These are phyloP conservation scores for Ceratocystis alfenasii DNA, from an alignment of 2,329 filamentous ascomycete species.

Conservation along the genomic window DNA sequence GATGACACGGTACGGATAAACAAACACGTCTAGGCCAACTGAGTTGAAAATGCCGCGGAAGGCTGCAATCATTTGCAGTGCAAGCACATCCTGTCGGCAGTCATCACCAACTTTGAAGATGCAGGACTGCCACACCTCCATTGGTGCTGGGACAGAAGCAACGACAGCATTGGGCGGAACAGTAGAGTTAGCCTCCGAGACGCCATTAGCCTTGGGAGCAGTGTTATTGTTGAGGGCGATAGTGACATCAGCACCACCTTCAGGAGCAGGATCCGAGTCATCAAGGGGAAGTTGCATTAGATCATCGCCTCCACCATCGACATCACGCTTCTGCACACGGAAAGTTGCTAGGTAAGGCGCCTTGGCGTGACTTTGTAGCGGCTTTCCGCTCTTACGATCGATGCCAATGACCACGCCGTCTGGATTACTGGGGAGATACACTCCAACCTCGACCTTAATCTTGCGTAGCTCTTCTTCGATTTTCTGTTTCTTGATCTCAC, in stretches of 20 bases:
- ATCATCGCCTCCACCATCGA: conserved; percentile 18
- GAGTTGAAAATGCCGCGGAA: conserved; percentile 95
- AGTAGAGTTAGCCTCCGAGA: conserved; percentile 24
- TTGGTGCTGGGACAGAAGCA: conserved; percentile 29
- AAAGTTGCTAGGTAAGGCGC: conserved; percentile 99
- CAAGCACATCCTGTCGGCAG: conserved; percentile 91
- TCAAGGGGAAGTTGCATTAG: conserved; percentile 37
- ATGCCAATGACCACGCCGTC: conserved; percentile 97
- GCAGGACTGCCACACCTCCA: conserved; percentile 97
- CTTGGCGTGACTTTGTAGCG: conserved; percentile 93
- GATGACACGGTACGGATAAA: conserved; percentile 93
- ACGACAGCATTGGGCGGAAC: conserved; percentile 2
- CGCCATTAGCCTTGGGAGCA: conserved; percentile 11
- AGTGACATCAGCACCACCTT: conserved; percentile 32
- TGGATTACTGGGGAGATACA: conserved; percentile 93
- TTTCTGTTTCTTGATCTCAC: conserved; percentile 97
- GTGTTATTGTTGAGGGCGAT: conserved; percentile 1
- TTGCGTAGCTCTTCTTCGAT: conserved; percentile 97
- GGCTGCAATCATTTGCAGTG: conserved; percentile 92
- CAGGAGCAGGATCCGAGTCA: conserved; percentile 37
- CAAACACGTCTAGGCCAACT: conserved; percentile 89
- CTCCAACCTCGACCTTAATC: conserved; percentile 92
- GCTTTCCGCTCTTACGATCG: conserved; percentile 94
- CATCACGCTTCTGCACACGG: conserved; percentile 69
- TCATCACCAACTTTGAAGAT: conserved; percentile 99